Evolutionary conservation across 129 eudicot species (phyloP).

Genomic region (Flaveria linearis): DNA sequence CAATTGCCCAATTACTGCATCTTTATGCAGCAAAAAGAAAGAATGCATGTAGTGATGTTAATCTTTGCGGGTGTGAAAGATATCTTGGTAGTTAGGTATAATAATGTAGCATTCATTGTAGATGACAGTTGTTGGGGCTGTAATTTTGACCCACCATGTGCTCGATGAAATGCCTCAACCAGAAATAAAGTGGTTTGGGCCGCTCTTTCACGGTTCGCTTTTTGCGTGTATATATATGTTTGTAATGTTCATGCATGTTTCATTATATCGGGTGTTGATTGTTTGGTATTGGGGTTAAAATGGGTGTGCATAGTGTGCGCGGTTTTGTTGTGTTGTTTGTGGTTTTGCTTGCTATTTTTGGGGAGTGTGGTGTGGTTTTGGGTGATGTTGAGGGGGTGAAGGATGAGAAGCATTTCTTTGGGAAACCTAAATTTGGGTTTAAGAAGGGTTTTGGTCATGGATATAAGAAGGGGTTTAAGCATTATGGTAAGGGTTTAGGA

Average conservation of each 20-base stretch:
- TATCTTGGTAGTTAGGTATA: constrained; percentile 35
- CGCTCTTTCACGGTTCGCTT: constrained; percentile 21
- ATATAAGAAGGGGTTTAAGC: constrained; percentile 43
- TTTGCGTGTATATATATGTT: constrained; percentile 34
- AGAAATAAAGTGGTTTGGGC: constrained; percentile 9
- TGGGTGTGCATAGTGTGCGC: constrained; percentile 16
- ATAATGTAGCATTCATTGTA: constrained; percentile 33
- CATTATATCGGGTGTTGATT: constrained; percentile 8
- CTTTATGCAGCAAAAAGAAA: constrained; percentile 17
- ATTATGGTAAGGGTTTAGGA: constrained; percentile 35
- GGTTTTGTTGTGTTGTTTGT: constrained; percentile 30
- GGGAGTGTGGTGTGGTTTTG: constrained; percentile 26
- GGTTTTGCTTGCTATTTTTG: constrained; percentile 28
- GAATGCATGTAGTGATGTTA: constrained; percentile 22
- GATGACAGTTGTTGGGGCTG: constrained; percentile 37
- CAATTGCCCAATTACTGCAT: constrained; percentile 18
- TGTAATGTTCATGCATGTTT: constrained; percentile 39
- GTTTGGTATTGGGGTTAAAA: constrained; percentile 3
- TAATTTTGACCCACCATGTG: constrained; percentile 43
- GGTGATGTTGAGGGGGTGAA: constrained; percentile 38
- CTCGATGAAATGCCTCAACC: constrained; percentile 28
- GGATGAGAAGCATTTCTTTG: constrained; percentile 38
- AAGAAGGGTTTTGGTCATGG: constrained; percentile 40
- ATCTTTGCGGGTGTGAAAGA: constrained; percentile 19
- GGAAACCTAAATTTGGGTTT: constrained; percentile 40